These are phyloP conservation scores for Cytauxzoon felis DNA, from an alignment of 169 alveolate genomes.

Conservation along the genomic window DNA sequence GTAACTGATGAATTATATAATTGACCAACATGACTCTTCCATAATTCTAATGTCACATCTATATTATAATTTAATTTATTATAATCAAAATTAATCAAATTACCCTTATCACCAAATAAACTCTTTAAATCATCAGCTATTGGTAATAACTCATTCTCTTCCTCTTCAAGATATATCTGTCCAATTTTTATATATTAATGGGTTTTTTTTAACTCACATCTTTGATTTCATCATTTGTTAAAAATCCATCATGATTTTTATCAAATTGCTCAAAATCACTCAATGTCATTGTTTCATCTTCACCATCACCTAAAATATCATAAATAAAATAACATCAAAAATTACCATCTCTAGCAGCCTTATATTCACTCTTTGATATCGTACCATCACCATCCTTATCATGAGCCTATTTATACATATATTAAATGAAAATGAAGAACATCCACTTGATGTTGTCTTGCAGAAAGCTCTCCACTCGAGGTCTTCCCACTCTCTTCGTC, in stretches of 20 bases:
- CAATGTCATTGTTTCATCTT: constrained; percentile 14
- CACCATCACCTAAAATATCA: constrained; percentile 14
- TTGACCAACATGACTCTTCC: constrained; percentile 69
- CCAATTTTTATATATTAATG: too few relatives aligned
- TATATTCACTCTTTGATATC: constrained; percentile 69
- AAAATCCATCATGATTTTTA: constrained; percentile 67
- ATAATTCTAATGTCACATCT: constrained; percentile 52
- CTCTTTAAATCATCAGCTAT: constrained; percentile 52
- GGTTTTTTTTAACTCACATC: too few relatives aligned
- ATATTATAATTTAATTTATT: neutral
- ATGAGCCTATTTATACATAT: constrained; percentile 44
- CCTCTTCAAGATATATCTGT: constrained; percentile 71
- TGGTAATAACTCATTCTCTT: constrained; percentile 48
- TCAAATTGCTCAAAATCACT: constrained; percentile 71
- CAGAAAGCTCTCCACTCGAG: too few relatives aligned
- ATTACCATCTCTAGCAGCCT: constrained; percentile 16
- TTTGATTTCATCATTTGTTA: constrained; percentile 61
- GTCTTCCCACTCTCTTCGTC: too few relatives aligned
- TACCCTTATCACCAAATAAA: constrained; percentile 57
- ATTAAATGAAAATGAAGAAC: neutral
- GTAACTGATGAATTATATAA: constrained; percentile 68
- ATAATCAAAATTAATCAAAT: constrained; percentile 10
- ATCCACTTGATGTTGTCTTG: too few relatives aligned
- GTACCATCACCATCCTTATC: constrained; percentile 71
- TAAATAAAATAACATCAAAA: neutral